Conservation (phyloP, 2,329 filamentous ascomycete species). For the Colletotrichum navitas region DNA sequence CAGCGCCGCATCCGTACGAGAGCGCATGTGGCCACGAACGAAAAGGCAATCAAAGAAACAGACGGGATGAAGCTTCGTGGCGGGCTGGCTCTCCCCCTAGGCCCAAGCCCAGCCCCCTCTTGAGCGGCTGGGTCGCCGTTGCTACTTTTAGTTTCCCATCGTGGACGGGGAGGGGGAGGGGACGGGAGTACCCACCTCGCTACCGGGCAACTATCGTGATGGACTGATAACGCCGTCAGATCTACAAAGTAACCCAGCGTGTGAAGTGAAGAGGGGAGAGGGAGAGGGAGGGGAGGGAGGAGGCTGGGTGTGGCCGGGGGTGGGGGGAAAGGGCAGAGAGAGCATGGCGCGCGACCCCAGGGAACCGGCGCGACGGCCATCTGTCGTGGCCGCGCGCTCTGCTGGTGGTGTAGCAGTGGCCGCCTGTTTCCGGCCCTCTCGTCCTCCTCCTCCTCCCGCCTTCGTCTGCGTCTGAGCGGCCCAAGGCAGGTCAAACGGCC, state of each 20-base stretch:
- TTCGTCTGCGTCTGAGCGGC: background rate
- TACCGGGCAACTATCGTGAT: constrained; percentile 1
- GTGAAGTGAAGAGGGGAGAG: background rate
- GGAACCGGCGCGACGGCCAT: background rate
- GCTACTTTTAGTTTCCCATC: background rate
- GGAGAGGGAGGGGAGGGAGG: background rate
- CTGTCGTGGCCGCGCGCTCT: background rate
- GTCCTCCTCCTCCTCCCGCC: background rate
- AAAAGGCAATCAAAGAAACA: background rate
- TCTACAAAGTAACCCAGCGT: background rate
- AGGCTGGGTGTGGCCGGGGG: background rate
- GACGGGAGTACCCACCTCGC: background rate
- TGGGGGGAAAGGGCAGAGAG: background rate
- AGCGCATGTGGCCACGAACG: background rate
- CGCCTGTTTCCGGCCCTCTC: background rate
- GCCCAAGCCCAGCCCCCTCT: background rate
- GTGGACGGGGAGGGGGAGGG: background rate
- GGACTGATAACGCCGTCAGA: background rate
- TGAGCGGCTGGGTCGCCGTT: background rate
- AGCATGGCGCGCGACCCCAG: background rate
- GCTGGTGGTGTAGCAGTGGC: background rate
- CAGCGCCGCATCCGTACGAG: background rate
- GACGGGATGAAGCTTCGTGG: background rate
- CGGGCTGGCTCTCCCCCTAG: background rate
- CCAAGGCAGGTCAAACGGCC: background rate